Base-by-base conservation (phyloP, 2,329 filamentous ascomycete genomes). In the Neonectria neomacrospora region DNA sequence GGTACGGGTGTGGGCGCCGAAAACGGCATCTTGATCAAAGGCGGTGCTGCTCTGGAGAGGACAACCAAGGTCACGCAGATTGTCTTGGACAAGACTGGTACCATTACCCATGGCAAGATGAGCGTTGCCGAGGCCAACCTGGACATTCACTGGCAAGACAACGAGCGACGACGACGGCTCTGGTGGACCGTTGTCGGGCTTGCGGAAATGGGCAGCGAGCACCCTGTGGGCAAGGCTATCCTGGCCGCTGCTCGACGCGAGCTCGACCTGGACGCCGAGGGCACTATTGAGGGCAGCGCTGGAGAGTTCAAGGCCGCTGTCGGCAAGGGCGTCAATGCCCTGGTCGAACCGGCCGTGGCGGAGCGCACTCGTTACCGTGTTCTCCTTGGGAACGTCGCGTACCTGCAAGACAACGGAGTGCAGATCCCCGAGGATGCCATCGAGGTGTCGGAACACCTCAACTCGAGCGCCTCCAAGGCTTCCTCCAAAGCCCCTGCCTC, bases 131-230 rank as follows among this genome's bases (percentile, higher is more conserved):
- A 90, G 61, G 83, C 86, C 22, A 88, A 87, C 53, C 83, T 95
- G 37, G 86, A 87, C 32, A 80, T 87, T 8, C 78, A 83, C 2
- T 98, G 95, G 95, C 83, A 86, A 45, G 84, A 85, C 23, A 89
- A 84, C 59, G 87, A 91, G 32, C 88, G 86, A 83, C 88, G 88
- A 60, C 88, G 86, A 63, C 88, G 88, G 34, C 84, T 97, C 3
- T 99, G 95, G 95, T 99, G 96, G 96, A 89, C 92, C n/a, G 86
- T 97, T 64, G 89, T 99, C 60, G 96, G 94, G 47, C 89, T 98
- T n/a, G 91, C 95, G 0, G 96, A 99, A 80, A 94, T 94, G 87
- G 92, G 93, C 68, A 97, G 93, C 74, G 96, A 99, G 79, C 96
- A 99, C 75, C 96, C 96, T 1, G 92, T 98, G 60, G 96, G 94